Evolutionary conservation across 139 green algal genomes (phyloP).

Genomic region (Haematococcus sp.): DNA sequence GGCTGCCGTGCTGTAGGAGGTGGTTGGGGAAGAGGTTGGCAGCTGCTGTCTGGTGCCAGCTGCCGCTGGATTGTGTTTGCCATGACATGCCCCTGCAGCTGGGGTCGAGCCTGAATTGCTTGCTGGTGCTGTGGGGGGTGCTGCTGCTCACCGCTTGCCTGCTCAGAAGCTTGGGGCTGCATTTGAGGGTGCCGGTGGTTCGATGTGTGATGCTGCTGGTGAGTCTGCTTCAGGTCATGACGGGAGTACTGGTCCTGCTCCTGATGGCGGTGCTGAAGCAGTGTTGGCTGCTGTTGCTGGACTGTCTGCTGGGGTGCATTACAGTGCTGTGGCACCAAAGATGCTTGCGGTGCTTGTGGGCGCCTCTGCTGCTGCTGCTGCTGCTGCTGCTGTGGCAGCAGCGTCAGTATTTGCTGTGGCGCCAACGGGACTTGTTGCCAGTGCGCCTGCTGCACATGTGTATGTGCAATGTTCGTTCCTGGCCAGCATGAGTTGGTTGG

Average conservation of each 20-base stretch:
- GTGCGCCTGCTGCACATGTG: neutral
- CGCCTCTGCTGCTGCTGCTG: conserved; percentile 9
- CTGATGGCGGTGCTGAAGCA: neutral
- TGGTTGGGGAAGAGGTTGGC: neutral
- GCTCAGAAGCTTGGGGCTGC: conserved; percentile 1
- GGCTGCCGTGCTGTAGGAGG: neutral
- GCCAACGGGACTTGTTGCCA: neutral
- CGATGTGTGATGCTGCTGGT: neutral
- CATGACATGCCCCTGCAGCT: neutral
- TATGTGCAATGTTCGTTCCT: no score
- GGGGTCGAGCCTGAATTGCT: neutral
- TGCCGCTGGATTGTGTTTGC: neutral
- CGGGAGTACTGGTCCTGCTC: conserved; percentile 1
- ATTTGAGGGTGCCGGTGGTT: neutral
- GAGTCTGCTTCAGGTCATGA: neutral
- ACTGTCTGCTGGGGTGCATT: no score
- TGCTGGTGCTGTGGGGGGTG: neutral
- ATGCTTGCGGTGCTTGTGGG: neutral
- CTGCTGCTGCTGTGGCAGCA: neutral
- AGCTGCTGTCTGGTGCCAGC: neutral
- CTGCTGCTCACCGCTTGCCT: neutral
- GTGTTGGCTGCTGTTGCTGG: conserved; percentile 1
- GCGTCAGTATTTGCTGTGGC: neutral
- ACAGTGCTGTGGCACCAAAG: neutral
- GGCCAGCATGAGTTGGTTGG: no score